These are phyloP conservation scores for Zygnema circumcarinatum DNA, from an alignment of 139 green algal species.

Conservation along the genomic window DNA sequence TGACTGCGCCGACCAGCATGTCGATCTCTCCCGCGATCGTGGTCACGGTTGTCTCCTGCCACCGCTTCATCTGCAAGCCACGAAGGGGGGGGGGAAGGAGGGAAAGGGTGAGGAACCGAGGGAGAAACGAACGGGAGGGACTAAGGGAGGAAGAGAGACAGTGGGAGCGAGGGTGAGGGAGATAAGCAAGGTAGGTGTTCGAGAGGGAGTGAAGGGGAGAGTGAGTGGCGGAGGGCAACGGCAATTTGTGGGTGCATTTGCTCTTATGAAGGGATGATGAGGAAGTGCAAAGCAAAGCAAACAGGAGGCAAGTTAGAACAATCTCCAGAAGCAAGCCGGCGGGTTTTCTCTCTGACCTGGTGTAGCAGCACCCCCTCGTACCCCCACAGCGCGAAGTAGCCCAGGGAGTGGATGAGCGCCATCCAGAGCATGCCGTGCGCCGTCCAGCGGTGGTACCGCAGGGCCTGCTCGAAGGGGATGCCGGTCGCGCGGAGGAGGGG, in stretches of 20 bases:
- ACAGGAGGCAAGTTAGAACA: neutral
- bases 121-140: no score
- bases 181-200: neutral
- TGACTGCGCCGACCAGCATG: constrained; percentile 4
- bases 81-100: no score
- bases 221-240: no score
- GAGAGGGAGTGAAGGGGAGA: neutral
- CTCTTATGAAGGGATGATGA: neutral
- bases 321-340: neutral
- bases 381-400: neutral
- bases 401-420: neutral
- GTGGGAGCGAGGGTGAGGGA: neutral
- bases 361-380: neutral
- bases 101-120: no score
- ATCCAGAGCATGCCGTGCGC: neutral
- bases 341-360: constrained; percentile 11
- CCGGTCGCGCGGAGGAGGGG: neutral
- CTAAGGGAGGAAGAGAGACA: no score
- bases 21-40: constrained; percentile 5
- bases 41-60: neutral
- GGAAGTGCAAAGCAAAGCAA: neutral
- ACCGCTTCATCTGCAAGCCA: constrained; percentile 1
- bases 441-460: constrained; percentile 28
- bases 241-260: neutral
- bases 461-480: constrained; percentile 21